Conservation (phyloP, 73 alveolate species). For the Paramecium octaurelia region DNA sequence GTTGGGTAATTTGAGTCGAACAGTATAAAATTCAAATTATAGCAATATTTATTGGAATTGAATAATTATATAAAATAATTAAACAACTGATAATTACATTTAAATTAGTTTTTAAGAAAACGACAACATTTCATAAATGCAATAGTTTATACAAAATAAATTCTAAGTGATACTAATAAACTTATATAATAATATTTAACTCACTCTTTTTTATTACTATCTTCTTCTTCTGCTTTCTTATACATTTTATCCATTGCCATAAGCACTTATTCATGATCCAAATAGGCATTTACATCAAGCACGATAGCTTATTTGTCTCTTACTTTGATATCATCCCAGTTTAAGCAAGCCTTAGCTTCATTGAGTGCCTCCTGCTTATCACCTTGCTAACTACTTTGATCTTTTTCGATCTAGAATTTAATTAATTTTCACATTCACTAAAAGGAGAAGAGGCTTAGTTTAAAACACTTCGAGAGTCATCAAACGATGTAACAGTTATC, state of each 20-base stretch:
- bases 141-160: background rate
- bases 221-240: background rate
- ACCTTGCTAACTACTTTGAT: background rate
- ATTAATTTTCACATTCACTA: background rate
- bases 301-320: background rate
- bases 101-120: background rate
- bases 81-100: background rate
- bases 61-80: background rate
- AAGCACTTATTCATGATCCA: background rate
- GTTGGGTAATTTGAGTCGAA: background rate
- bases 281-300: background rate
- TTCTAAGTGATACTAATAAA: no score
- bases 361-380: background rate
- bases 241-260: conserved; percentile 21
- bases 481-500: background rate
- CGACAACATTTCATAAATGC: background rate
- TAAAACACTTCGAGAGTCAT: background rate
- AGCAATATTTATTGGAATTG: background rate
- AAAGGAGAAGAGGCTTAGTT: background rate
- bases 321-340: background rate
- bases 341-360: background rate
- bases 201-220: background rate
- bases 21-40: background rate
- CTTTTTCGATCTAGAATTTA: background rate
- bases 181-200: background rate